A percentile compares a stretch with the other conserved stretches of the same genome.
These are phyloP conservation scores for Boletales sp. DNA, from an alignment of 768 basidiomycete genomes.

Conservation along the genomic window DNA sequence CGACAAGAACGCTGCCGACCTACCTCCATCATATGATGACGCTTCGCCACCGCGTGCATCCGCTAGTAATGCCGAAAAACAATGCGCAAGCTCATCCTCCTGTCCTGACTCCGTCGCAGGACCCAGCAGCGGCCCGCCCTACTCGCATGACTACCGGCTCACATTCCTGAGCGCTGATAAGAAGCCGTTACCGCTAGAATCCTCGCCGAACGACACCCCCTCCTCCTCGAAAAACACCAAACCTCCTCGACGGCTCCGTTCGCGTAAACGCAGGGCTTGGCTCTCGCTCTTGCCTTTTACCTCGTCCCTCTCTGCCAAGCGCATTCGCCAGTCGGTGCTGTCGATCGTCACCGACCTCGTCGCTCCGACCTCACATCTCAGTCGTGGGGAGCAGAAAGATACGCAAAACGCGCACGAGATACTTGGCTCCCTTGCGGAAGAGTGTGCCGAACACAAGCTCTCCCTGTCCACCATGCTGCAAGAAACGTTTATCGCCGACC, in stretches of 20 bases:
- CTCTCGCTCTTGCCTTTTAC: conserved; percentile 26
- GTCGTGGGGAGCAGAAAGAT: not conserved
- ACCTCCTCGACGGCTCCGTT: not conserved
- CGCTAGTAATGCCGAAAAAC: not conserved
- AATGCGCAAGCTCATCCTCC: not conserved
- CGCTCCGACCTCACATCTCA: conserved; percentile 1
- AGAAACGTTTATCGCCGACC: conserved; percentile 18
- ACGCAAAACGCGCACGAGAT: conserved; percentile 32
- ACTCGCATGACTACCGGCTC: not conserved
- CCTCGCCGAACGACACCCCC: not conserved
- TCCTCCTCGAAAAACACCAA: not conserved
- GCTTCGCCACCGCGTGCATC: not conserved
- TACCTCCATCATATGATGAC: conserved; percentile 15
- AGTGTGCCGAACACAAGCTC: conserved; percentile 50
- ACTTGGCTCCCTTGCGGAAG: conserved; percentile 58
- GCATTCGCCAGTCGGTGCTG: conserved; percentile 50
- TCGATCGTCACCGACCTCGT: conserved; percentile 54
- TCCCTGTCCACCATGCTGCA: conserved; percentile 31
- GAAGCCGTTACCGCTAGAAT: not conserved
- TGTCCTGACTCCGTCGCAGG: not conserved
- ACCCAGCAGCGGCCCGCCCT: not conserved
- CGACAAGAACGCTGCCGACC: not conserved
- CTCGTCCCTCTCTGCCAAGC: conserved; percentile 33
- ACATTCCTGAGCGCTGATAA: not conserved
- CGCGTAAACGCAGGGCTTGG: conserved; percentile 23